Base-by-base conservation (phyloP, 768 basidiomycete genomes). In the Suillus lakei region DNA sequence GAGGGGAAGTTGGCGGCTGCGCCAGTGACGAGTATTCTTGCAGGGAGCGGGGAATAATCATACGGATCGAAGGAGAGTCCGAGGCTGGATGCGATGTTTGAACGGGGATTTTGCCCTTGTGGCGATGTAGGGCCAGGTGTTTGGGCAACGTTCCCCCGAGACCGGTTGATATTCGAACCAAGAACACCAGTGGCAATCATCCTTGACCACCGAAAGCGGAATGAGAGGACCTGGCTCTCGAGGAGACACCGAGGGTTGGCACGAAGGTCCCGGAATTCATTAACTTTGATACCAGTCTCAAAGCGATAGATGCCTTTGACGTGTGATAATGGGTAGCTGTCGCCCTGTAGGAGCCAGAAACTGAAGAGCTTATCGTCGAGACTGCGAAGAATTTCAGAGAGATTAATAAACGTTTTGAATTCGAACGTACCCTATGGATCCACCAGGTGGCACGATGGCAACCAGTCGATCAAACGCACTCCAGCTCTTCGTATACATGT, bases 401-500 rank as follows among this genome's bases (percentile, higher is more conserved):
- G 26, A 55, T 55, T 39, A 64, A 43, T 23, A 53, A n/a, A 39
- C 41, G 62, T 46, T 46, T 50, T 2, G 4, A 34, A 66, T 38
- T 5, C 50, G 32, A 54, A 80, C 88, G 46, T 72, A 93, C 91
- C 93, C 93, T 63, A 95, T 95, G 0, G 91, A 92, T 8, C 93
- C 93, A 12, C 93, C 93, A 0, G 93, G 93, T n/a, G 93, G 92
- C 0, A 95, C 92, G 66, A 95, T 93, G 5, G 91, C 91, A 21
- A 95, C 91, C 7, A 96, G 84, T 12, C 93, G 87, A 74, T 95
- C 93, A 70, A 96, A 95, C 2, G 93, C 93, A 73, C 91, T 93
- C 93, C 94, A 95, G 68, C 91, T 93, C 77, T 95, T 95, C 30
- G 92, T 94, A 73, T 95, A 95, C 91, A 93, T 91, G 69, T 95